These are phyloP conservation scores for Xylaria sp. DNA, from an alignment of 2,329 filamentous ascomycete genomes.

Conservation along the genomic window DNA sequence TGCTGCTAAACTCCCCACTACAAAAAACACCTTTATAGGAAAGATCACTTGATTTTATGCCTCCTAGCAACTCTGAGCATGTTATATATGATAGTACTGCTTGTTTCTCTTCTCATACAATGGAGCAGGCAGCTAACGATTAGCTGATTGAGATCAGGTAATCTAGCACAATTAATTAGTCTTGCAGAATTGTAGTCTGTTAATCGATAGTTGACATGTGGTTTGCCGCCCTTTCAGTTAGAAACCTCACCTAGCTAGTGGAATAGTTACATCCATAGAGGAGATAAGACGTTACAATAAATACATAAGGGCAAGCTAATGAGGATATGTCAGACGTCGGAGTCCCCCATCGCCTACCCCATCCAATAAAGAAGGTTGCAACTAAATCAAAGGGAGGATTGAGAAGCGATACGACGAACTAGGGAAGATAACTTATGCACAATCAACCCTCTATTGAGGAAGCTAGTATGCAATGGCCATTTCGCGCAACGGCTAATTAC, in stretches of 20 bases:
- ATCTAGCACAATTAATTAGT: neutral
- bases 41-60: neutral
- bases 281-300: too few species aligned
- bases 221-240: neutral
- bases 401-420: neutral
- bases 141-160: neutral
- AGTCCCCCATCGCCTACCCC: neutral
- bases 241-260: neutral
- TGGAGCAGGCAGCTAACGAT: too few species aligned
- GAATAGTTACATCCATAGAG: neutral
- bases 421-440: neutral
- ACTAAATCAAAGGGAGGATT: too few species aligned
- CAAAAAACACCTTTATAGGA: neutral
- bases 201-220: neutral
- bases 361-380: too few species aligned
- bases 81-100: too few species aligned
- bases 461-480: neutral
- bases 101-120: too few species aligned
- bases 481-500: neutral
- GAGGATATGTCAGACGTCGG: neutral
- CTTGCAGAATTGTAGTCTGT: neutral
- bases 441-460: neutral
- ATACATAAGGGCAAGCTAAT: neutral
- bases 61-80: too few species aligned
- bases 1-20: neutral